Percentiles rank a stretch among this genome's conserved stretches.
Evolutionary conservation across 495 filamentous ascomycete genomes (phyloP).

Genomic region (Bacidia rubella): DNA sequence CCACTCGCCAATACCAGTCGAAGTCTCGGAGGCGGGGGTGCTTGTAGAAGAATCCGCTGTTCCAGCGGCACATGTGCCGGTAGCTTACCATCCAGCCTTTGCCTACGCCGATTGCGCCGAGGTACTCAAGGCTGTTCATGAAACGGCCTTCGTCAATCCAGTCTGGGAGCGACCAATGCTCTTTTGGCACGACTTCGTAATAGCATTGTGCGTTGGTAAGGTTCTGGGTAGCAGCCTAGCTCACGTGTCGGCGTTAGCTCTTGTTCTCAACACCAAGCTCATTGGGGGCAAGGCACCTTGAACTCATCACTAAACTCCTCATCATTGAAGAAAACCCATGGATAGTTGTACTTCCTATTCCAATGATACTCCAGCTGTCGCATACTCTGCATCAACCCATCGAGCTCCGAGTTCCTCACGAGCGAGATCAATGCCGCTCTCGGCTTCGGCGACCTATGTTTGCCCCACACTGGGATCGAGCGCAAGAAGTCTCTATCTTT

Average conservation of each 20-base stretch:
- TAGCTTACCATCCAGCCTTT: conserved; percentile 44
- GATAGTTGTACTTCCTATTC: conserved; percentile 28
- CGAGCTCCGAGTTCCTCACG: conserved; percentile 24
- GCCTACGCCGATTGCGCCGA: conserved; percentile 40
- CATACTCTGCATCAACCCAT: conserved; percentile 27
- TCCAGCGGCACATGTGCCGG: conserved; percentile 84
- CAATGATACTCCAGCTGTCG: conserved; percentile 26
- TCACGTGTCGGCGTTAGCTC: not conserved
- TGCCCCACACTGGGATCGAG: conserved; percentile 9
- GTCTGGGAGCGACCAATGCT: conserved; percentile 38
- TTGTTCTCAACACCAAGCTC: not conserved
- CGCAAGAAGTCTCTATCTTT: conserved; percentile 7
- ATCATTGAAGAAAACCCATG: conserved; percentile 30
- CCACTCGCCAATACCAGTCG: conserved; percentile 80
- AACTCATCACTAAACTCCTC: conserved; percentile 27
- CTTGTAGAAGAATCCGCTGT: conserved; percentile 75
- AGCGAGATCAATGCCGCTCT: conserved; percentile 25
- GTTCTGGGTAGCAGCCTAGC: conserved; percentile 23
- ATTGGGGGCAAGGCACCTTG: conserved; percentile 18
- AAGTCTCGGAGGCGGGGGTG: conserved; percentile 60
- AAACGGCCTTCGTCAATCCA: conserved; percentile 45
- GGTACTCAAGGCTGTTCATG: conserved; percentile 36
- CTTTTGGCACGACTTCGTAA: conserved; percentile 28
- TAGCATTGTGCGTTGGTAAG: conserved; percentile 23
- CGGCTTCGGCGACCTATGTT: conserved; percentile 14